A percentile compares a stretch with the other conserved stretches of the same genome.
These are phyloP conservation scores for Pichia cactophila DNA, from an alignment of 1,139 yeast species.

Conservation along the genomic window DNA sequence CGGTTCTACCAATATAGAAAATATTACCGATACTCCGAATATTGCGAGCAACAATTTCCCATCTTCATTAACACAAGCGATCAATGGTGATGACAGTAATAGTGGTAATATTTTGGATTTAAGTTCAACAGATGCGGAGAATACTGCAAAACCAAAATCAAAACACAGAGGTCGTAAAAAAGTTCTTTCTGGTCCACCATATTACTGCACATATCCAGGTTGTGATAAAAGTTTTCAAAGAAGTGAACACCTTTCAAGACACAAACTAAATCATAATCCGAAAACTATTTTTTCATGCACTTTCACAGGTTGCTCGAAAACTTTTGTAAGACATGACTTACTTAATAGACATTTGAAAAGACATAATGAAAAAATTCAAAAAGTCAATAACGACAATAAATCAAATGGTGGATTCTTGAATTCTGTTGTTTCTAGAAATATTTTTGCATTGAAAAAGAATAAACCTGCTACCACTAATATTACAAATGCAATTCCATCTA, in stretches of 20 bases:
- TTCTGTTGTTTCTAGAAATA: conserved; percentile 8
- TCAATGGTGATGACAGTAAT: not conserved
- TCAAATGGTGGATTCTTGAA: conserved; percentile 6
- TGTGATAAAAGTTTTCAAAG: conserved; percentile 29
- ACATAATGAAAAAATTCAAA: conserved; percentile 29
- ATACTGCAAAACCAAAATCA: not conserved
- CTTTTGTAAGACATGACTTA: conserved; percentile 55
- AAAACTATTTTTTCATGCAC: conserved; percentile 40
- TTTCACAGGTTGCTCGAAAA: conserved; percentile 41
- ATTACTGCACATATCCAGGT: conserved; percentile 24
- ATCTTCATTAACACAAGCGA: not conserved
- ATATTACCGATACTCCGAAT: not conserved
- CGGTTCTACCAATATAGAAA: not conserved
- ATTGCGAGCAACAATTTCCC: not conserved
- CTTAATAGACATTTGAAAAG: conserved; percentile 45
- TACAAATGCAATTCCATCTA: not conserved
- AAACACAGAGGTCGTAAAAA: conserved; percentile 16
- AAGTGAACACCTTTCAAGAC: conserved; percentile 31
- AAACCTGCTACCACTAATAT: not conserved
- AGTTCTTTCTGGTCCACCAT: conserved; percentile 23
- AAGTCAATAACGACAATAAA: not conserved
- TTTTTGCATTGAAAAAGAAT: not conserved
- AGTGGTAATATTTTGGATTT: no score
- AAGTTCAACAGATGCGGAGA: not conserved
- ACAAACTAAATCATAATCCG: conserved; percentile 30